These are phyloP conservation scores for Penicillium sumatraense DNA, from an alignment of 2,329 filamentous ascomycete species.

Conservation along the genomic window DNA sequence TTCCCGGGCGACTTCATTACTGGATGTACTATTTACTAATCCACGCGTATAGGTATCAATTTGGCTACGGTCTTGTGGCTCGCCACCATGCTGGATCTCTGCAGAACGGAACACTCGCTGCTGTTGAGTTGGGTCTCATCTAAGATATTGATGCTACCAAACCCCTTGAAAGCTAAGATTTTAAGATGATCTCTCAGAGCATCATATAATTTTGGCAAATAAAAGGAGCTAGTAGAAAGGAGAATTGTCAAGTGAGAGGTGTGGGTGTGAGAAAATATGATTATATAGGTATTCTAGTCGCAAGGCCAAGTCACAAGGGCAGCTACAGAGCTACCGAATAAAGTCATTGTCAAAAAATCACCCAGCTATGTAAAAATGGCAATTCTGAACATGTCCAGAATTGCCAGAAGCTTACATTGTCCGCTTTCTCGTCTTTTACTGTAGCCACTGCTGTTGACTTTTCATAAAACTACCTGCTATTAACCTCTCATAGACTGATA, in stretches of 20 bases:
- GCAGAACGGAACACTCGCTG: conserved; percentile 61
- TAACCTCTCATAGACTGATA: neutral
- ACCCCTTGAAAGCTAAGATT: too few relatives aligned
- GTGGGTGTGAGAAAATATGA: neutral
- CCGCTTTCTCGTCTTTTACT: neutral
- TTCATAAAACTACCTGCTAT: too few relatives aligned
- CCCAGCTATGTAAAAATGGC: too few relatives aligned
- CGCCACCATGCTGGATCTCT: conserved; percentile 65
- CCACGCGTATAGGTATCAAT: conserved; percentile 41
- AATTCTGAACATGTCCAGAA: too few relatives aligned
- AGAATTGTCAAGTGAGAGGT: neutral
- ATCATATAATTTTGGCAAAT: too few relatives aligned
- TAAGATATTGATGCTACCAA: conserved; percentile 1
- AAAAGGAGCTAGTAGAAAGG: neutral
- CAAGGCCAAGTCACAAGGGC: neutral
- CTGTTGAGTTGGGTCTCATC: conserved; percentile 53
- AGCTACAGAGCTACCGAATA: neutral
- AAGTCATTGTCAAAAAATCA: too few relatives aligned
- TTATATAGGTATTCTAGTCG: neutral
- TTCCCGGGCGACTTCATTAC: neutral
- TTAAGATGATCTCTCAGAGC: too few relatives aligned
- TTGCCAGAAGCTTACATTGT: too few relatives aligned
- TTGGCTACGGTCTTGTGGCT: conserved; percentile 68
- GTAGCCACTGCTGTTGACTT: too few relatives aligned
- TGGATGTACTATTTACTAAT: neutral